Conservation (phyloP, 2,329 filamentous ascomycete species). For the Fusarium pseudonygamai region DNA sequence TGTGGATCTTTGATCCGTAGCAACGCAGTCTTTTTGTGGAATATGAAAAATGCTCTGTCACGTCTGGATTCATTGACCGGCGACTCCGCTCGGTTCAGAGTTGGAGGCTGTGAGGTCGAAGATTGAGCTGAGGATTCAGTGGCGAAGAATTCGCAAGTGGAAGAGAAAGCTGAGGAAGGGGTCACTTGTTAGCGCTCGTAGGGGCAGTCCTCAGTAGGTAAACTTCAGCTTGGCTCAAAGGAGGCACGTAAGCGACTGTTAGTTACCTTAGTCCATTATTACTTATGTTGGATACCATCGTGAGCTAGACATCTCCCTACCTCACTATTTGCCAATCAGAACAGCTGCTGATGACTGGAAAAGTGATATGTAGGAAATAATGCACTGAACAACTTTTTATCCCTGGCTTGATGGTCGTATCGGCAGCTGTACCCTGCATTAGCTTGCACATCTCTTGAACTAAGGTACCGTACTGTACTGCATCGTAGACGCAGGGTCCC, state of each 20-base stretch:
- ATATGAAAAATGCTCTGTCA: slow-evolving; percentile 4
- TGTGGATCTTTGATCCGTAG: slow-evolving; percentile 21
- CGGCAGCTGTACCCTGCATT: slow-evolving; percentile 8
- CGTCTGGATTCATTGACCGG: slow-evolving; percentile 7
- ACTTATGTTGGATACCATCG: not conserved
- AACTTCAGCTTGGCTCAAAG: not conserved
- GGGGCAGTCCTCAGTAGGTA: not conserved
- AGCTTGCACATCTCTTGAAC: not conserved
- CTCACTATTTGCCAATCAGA: not conserved
- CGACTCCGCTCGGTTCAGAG: slow-evolving; percentile 1
- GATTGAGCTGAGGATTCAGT: not conserved
- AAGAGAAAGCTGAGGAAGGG: not conserved
- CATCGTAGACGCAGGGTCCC: slow-evolving; percentile 21
- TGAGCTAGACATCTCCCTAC: slow-evolving; percentile 16
- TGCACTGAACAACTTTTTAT: not conserved
- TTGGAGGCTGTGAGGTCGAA: not conserved
- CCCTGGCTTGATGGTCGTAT: not conserved
- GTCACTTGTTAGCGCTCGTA: not conserved
- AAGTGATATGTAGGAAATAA: not conserved
- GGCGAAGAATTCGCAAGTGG: slow-evolving; percentile 7
- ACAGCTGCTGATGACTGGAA: slow-evolving; percentile 1
- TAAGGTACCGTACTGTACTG: not conserved
- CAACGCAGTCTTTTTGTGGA: slow-evolving; percentile 26
- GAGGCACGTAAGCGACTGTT: not conserved
- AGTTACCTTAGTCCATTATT: not conserved